Percentiles rank a stretch among this genome's conserved stretches.
These are phyloP conservation scores for Corymbia maculata DNA, from an alignment of 345 rosid species.

Conservation along the genomic window DNA sequence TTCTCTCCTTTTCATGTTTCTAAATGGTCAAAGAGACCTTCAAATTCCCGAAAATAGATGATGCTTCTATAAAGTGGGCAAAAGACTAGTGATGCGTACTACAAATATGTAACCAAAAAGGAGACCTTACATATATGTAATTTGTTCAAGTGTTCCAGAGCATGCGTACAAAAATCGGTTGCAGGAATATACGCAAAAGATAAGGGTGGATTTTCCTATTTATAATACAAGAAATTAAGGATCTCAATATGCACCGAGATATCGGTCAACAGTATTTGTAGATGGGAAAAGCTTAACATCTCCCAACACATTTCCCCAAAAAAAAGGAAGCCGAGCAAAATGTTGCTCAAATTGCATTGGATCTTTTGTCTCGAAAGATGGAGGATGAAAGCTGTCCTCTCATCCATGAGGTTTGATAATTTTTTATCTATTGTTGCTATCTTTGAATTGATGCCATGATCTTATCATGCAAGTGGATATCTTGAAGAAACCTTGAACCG, in stretches of 20 bases:
- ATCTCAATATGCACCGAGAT: background rate
- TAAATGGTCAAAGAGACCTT: background rate
- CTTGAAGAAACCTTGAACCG: background rate
- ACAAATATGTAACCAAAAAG: background rate
- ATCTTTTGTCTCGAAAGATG: background rate
- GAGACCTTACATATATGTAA: background rate
- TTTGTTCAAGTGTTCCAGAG: background rate
- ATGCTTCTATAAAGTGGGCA: background rate
- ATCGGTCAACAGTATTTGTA: background rate
- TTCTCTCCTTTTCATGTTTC: background rate
- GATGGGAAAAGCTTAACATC: background rate
- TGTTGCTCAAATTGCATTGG: background rate
- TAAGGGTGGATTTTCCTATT: background rate
- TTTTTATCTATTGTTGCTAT: background rate
- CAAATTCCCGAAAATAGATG: background rate
- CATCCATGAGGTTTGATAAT: background rate
- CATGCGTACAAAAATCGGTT: background rate
- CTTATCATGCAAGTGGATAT: background rate
- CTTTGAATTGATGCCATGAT: background rate
- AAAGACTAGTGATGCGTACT: background rate
- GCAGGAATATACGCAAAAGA: background rate
- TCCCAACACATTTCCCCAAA: background rate
- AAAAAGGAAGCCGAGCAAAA: background rate
- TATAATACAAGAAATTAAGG: background rate
- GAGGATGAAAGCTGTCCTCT: background rate